phyloP scores from a whole-genome alignment of 176 grass and related monocot genomes.

The Juncus inflexus region DNA sequence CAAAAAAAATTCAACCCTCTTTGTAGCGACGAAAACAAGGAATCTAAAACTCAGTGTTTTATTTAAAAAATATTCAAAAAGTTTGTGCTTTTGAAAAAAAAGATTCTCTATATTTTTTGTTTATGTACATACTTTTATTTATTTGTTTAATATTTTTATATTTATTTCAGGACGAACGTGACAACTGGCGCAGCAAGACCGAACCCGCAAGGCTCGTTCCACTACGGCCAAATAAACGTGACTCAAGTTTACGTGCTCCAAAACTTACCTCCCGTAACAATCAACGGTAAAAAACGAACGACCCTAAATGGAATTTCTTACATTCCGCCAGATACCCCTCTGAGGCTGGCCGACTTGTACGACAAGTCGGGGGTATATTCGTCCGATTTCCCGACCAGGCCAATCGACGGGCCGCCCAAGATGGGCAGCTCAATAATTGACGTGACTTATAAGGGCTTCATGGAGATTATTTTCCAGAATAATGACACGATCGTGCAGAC shows the following conservation, averaged over 20 bases:
- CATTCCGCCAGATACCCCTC: slow-evolving; percentile 57
- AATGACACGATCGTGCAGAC: slow-evolving; percentile 80
- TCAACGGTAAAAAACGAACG: slow-evolving; percentile 63
- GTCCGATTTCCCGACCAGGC: slow-evolving; percentile 74
- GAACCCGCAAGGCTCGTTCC: slow-evolving; percentile 94
- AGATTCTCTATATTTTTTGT: too few relatives aligned
- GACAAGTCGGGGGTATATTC: slow-evolving; percentile 61
- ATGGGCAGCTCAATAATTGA: slow-evolving; percentile 73
- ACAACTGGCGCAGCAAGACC: slow-evolving; percentile 84
- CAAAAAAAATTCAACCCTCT: too few relatives aligned
- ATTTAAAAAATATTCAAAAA: background rate
- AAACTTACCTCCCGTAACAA: slow-evolving; percentile 54
- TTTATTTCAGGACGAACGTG: slow-evolving; percentile 63
- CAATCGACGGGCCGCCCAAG: slow-evolving; percentile 39
- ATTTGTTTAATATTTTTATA: slow-evolving; percentile 1
- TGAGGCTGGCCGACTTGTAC: slow-evolving; percentile 73
- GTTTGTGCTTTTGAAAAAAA: too few relatives aligned
- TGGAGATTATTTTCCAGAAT: slow-evolving; percentile 97
- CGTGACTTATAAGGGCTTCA: slow-evolving; percentile 72
- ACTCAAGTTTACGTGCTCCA: slow-evolving; percentile 74
- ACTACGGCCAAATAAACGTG: slow-evolving; percentile 84
- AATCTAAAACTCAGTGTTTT: background rate
- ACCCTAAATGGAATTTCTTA: slow-evolving; percentile 78
- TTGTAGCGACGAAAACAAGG: background rate
- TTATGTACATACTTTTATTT: background rate